These are phyloP conservation scores for Fomitiporia mediterranea DNA, from an alignment of 1,284 basidiomycete species.

Conservation along the genomic window DNA sequence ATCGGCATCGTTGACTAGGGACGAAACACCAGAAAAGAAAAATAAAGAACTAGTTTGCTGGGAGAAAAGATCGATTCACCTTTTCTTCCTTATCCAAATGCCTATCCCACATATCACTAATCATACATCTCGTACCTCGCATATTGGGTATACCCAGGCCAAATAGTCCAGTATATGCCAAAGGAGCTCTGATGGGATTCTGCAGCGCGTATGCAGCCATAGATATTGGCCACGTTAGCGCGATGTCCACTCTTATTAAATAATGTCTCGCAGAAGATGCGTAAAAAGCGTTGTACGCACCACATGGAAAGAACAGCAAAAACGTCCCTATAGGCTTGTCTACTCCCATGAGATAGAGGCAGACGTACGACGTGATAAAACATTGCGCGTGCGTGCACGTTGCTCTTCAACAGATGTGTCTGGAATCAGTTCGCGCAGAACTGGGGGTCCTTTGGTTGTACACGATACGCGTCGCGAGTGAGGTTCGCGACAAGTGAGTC, in stretches of 20 bases:
- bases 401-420: constrained; percentile 79
- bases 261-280: not conserved
- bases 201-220: constrained; percentile 83
- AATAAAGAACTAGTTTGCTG: not conserved
- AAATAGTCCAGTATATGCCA: constrained; percentile 80
- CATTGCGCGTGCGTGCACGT: constrained; percentile 63
- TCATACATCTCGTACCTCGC: constrained; percentile 98
- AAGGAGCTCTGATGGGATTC: constrained; percentile 57
- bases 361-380: constrained; percentile 45
- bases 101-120: constrained; percentile 98
- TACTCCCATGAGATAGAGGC: too few relatives aligned
- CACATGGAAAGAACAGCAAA: too few relatives aligned
- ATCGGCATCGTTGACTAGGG: not conserved
- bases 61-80: constrained; percentile 42
- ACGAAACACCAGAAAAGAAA: constrained; percentile 25
- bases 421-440: constrained; percentile 98
- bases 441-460: constrained; percentile 86
- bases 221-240: constrained; percentile 88
- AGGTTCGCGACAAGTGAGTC: constrained; percentile 80
- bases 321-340: too few relatives aligned
- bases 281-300: not conserved
- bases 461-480: constrained; percentile 79
- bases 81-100: constrained; percentile 90
- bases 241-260: too few relatives aligned
- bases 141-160: constrained; percentile 90